phyloP scores from a whole-genome alignment of 179 eudicot species.

The Beta macrorhiza region DNA sequence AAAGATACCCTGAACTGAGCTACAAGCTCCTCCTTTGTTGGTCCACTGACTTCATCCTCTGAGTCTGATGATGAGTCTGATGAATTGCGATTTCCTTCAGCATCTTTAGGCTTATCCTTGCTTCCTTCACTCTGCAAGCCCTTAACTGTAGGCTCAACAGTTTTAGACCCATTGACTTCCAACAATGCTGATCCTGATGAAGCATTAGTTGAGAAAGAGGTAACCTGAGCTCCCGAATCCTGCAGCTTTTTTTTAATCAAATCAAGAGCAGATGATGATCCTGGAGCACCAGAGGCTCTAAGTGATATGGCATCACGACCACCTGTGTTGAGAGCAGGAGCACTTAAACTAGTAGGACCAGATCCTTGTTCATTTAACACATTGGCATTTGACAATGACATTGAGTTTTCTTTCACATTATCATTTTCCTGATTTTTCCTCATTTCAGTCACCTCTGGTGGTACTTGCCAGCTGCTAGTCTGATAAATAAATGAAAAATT shows the following conservation, averaged over 20 bases:
- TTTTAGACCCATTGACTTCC: conserved; percentile 70
- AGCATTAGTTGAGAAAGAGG: conserved; percentile 52
- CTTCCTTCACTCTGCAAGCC: conserved; percentile 62
- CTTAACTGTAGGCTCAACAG: conserved; percentile 51
- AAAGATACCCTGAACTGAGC: conserved; percentile 78
- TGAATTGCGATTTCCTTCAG: conserved; percentile 56
- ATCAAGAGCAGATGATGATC: conserved; percentile 89
- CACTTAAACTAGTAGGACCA: conserved; percentile 59
- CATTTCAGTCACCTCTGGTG: conserved; percentile 71
- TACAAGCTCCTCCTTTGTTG: conserved; percentile 77
- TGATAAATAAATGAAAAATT: conserved; percentile 37
- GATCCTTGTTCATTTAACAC: conserved; percentile 57
- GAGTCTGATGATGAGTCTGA: conserved; percentile 95
- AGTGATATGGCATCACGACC: conserved; percentile 84
- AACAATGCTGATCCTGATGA: conserved; percentile 45
- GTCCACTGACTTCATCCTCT: conserved; percentile 81
- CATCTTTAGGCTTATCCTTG: conserved; percentile 70
- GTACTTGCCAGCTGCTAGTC: conserved; percentile 99
- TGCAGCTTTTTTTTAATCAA: conserved; percentile 94
- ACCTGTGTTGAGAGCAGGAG: conserved; percentile 87
- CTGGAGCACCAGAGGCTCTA: conserved; percentile 51
- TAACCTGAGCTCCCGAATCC: conserved; percentile 77
- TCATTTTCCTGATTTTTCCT: conserved; percentile 70
- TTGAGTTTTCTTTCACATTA: conserved; percentile 46
- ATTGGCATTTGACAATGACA: conserved; percentile 46